Base-by-base conservation (phyloP, 2,329 filamentous ascomycete genomes). In the Fusarium heterosporum region DNA sequence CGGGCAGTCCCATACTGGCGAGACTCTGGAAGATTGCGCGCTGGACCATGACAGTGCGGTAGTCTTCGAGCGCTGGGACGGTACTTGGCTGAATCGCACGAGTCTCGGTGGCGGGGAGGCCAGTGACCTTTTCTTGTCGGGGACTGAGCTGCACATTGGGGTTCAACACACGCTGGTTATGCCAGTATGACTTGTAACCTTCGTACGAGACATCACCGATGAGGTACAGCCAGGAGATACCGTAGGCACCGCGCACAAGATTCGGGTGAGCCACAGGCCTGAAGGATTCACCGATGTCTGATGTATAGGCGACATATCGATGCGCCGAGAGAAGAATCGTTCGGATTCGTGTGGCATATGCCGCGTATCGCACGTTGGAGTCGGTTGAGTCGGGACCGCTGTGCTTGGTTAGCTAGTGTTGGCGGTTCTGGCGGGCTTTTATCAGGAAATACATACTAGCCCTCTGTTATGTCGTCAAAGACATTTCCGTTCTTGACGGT, bases 261-360 rank as follows among this genome's bases (percentile, higher is more conserved):
- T 85, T 89, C 0, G 93, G 95, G 76, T 97, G 94, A 6, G 95
- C 94, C 38, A 99, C 86, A 0, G 96, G 96, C 3, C 96, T 89
- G 80, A 99, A 99, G 0, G 92, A 96, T 79, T 99, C 96, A 76
- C 96, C 96, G 67, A 99, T 95, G 74, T 98, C 95, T 19, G 90
- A 94, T 0, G 96, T 98, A 78, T 99, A 99, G 56, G 96, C 96
- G 47, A 99, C 93, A 75, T 99, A 99, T 74, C 96, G 90, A 75
- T 98, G 96, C 6, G 94, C 94, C 16, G 92, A 93, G 71, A 94
- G 83, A 74, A 99, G 88, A 69, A 98, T 92, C 9, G 94, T 97
- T 64, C 93, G 89, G 65, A 96, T 82, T 47, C 96, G 90, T 61
- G 90, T 89, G 46, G 93, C 93, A 80, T 99, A 99, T 71, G 92